Evolutionary conservation across 2,329 filamentous ascomycete genomes (phyloP), one percentile per base, ranked within the genome.

Genomic region (Allantophomopsis cytisporea): DNA sequence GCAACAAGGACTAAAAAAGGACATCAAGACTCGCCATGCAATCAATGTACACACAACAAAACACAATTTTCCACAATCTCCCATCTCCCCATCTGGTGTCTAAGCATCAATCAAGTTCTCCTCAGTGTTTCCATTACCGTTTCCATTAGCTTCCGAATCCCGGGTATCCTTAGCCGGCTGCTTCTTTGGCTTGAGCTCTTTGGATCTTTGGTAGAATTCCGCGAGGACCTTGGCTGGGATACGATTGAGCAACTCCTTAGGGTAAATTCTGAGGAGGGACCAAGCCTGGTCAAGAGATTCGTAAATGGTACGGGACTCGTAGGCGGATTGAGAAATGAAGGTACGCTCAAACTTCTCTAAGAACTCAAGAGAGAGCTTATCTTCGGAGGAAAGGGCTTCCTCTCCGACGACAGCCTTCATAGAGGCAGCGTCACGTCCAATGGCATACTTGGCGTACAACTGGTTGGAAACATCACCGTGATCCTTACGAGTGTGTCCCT

Each of bases 321-420:
- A 98, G 14, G 87, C 69, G 39, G 84, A 85, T 64, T 98, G 91
- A 47, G 73, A 71, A 60, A 98, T 94, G 64, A 96, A 98, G 42
- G 83, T 85, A 47, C 83, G 81, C 68, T 98, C 91, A 58, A 98
- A 98, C 66, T 96, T 96, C 58, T 96, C 89, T 53, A 98, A 68
- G 71, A 98, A 98, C 63, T 98, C 91, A 31, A 98, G 76, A 7
- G 89, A 94, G 42, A 96, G 76, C 70, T 96, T 96, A 67, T 98
- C 91, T 66, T 98, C 91, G 40, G 83, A 75, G 20, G 87, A 94
- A 56, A 98, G 65, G 28, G 91, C 91, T 62, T 98, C 91, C 66
- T 98, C 93, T 66, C 91, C 91, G 43, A 98, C 91, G 61, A 98
- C 91, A 45, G 91, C 91, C 71, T 96, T 98, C 91, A 98, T 98